A percentile compares a stretch with the other conserved stretches of the same genome.
phyloP scores from a whole-genome alignment of 108 stramenopile genomes.

The Nitzschia sp. region DNA sequence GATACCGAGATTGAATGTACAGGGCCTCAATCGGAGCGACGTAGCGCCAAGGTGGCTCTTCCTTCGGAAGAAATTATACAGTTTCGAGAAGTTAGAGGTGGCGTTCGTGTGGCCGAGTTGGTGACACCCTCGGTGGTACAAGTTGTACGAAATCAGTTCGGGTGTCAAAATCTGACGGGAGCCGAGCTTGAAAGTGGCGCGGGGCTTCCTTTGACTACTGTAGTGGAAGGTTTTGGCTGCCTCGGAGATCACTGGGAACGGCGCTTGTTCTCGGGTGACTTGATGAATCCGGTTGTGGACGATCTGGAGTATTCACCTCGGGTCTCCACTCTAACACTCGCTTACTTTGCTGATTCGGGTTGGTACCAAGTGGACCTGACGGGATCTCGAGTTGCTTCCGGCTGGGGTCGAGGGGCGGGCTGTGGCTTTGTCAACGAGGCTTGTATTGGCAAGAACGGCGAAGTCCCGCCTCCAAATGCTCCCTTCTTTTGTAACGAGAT shows the following conservation, averaged over 20 bases:
- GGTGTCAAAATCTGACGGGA: conserved; percentile 68
- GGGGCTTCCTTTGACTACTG: conserved; percentile 21
- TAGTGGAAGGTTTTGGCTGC: conserved; percentile 36
- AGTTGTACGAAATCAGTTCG: conserved; percentile 84
- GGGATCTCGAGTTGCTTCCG: conserved; percentile 47
- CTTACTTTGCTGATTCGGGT: conserved; percentile 83
- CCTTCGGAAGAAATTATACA: conserved; percentile 64
- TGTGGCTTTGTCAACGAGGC: conserved; percentile 74
- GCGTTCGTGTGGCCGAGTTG: conserved; percentile 73
- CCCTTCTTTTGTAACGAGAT: conserved; percentile 77
- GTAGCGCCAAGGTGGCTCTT: conserved; percentile 51
- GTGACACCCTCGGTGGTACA: conserved; percentile 76
- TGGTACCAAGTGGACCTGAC: conserved; percentile 83
- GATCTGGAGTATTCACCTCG: conserved; percentile 53
- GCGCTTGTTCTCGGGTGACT: conserved; percentile 65
- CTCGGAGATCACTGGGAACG: conserved; percentile 87
- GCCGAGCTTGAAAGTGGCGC: conserved; percentile 77
- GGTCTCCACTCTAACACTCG: conserved; percentile 76
- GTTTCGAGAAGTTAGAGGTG: conserved; percentile 70
- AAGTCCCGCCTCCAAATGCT: conserved; percentile 56
- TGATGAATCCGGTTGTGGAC: conserved; percentile 82
- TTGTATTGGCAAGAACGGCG: conserved; percentile 59
- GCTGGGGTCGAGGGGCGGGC: conserved; percentile 83
- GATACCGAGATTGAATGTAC: conserved; percentile 55
- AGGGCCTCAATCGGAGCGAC: conserved; percentile 40